Evolutionary conservation across 441 rosid species (phyloP).

Genomic region (Gossypium davidsonii): DNA sequence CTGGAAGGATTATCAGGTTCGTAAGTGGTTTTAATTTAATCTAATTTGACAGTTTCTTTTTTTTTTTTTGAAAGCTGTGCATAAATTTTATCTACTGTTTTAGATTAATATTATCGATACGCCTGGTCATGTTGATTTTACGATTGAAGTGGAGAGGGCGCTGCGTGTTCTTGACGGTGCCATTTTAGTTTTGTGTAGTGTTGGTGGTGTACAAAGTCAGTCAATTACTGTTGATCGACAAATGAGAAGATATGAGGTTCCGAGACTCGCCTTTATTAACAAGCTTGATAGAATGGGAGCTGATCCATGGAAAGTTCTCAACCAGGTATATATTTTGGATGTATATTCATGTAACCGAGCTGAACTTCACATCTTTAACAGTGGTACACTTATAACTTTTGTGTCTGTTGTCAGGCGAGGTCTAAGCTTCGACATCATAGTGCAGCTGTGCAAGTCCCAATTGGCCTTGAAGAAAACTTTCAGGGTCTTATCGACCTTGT

Average conservation of each 20-base stretch:
- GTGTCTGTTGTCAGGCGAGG: conserved; percentile 54
- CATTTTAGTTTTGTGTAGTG: conserved; percentile 87
- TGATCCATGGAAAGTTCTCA: conserved; percentile 96
- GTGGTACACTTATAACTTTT: conserved; percentile 7
- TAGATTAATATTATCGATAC: conserved; percentile 93
- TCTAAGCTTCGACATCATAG: conserved; percentile 85
- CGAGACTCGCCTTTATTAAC: conserved; percentile 85
- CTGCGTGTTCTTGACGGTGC: conserved; percentile 96
- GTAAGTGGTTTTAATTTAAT: background rate
- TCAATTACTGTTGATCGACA: conserved; percentile 97
- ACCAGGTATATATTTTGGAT: conserved; percentile 45
- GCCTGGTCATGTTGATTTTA: conserved; percentile 96
- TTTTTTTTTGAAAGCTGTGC: background rate
- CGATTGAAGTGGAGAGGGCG: conserved; percentile 97
- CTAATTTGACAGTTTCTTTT: background rate
- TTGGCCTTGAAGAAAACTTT: conserved; percentile 68
- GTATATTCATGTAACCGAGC: background rate
- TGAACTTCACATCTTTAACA: background rate
- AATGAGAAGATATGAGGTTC: conserved; percentile 96
- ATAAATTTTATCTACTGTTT: background rate
- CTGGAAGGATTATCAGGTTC: conserved; percentile 84
- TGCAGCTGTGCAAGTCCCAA: conserved; percentile 48
- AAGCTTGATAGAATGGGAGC: conserved; percentile 99
- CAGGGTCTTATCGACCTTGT: conserved; percentile 89
- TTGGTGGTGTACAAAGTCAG: conserved; percentile 99